Percentiles rank a stretch among this genome's conserved stretches.
Conservation (phyloP, 1,284 basidiomycete species). For the Malassezia furfur region DNA sequence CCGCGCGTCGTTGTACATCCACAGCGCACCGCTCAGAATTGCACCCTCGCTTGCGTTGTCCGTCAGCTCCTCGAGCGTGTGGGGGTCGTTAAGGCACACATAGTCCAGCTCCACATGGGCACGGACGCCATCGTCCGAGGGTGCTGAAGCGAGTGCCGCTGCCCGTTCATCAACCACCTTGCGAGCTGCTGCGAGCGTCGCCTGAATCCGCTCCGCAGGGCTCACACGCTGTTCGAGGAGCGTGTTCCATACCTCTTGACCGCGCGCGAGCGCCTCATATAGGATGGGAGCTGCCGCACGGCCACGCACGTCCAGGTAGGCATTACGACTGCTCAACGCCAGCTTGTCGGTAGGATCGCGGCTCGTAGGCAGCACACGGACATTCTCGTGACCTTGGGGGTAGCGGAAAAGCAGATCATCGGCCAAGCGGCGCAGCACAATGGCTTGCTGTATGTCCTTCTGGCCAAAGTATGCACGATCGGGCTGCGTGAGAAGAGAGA, state of each 20-base stretch:
- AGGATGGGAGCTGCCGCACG: conserved; percentile 63
- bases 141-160: conserved; percentile 4
- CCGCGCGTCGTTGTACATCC: conserved; percentile 53
- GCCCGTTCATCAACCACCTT: conserved; percentile 18
- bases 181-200: conserved; percentile 26
- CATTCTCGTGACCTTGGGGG: conserved; percentile 61
- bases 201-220: conserved; percentile 20
- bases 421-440: conserved; percentile 73
- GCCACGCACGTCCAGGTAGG: conserved; percentile 65
- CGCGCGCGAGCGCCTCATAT: conserved; percentile 59
- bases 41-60: conserved; percentile 52
- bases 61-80: conserved; percentile 55
- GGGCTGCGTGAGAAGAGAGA: conserved; percentile 54
- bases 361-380: conserved; percentile 65
- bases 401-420: conserved; percentile 70
- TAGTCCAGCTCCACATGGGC: conserved; percentile 69
- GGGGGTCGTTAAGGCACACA: conserved; percentile 74
- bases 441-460: conserved; percentile 93
- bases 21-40: conserved; percentile 77
- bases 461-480: conserved; percentile 90
- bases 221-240: conserved; percentile 7
- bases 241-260: conserved; percentile 47
- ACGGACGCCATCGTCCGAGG: conserved; percentile 31
- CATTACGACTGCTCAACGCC: conserved; percentile 83
- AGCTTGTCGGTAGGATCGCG: conserved; percentile 59